phyloP scores from a whole-genome alignment of 1,139 yeast species.

The Pichia sp. region DNA sequence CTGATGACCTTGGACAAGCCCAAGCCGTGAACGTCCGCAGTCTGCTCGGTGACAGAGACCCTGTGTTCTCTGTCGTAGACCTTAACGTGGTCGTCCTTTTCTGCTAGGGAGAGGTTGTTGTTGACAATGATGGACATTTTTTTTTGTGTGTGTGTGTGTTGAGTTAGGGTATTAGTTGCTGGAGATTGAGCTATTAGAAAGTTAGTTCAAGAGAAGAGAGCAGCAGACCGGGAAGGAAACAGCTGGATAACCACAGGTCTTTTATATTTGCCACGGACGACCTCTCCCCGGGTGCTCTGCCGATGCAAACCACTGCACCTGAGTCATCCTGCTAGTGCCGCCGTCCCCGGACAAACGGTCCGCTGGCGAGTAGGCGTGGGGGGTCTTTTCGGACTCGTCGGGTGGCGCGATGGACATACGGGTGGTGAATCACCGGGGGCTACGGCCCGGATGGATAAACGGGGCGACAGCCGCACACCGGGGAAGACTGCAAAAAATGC shows the following conservation, averaged over 20 bases:
- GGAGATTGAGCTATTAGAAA: background rate
- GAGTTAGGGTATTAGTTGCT: background rate
- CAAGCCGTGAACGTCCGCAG: constrained; percentile 6
- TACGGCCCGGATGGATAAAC: background rate
- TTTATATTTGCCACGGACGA: background rate
- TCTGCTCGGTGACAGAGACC: constrained; percentile 9
- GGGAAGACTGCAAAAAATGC: background rate
- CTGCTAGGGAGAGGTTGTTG: constrained; percentile 13
- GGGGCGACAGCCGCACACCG: background rate
- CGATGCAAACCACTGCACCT: background rate
- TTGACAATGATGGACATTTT: constrained; percentile 16
- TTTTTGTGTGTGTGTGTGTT: background rate
- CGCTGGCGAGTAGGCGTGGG: background rate
- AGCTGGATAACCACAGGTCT: background rate
- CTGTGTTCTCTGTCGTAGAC: constrained; percentile 15
- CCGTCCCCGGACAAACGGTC: background rate
- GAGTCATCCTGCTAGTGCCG: background rate
- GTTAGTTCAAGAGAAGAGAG: background rate
- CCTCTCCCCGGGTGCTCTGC: too few relatives aligned
- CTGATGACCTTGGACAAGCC: constrained; percentile 13
- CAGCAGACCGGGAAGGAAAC: background rate
- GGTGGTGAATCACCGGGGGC: background rate
- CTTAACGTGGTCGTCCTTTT: constrained; percentile 11
- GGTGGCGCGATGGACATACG: background rate
- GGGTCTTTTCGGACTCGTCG: background rate